phyloP scores from a whole-genome alignment of 176 grass and related monocot species.

The Elaeis guineensis region DNA sequence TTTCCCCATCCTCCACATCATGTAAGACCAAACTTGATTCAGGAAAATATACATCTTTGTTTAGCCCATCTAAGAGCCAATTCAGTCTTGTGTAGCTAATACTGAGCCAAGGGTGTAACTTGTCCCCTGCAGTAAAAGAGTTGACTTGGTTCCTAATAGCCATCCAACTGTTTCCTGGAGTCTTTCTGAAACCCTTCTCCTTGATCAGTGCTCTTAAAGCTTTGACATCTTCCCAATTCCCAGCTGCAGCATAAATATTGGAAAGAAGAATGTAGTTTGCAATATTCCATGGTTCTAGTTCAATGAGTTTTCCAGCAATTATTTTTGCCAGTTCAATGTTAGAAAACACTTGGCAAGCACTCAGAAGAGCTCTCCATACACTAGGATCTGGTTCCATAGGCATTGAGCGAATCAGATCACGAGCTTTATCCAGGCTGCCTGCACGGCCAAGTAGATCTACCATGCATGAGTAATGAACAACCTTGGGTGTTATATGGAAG shows the following conservation, averaged over 20 bases:
- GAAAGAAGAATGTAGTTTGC: constrained; percentile 24
- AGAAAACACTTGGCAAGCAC: constrained; percentile 3
- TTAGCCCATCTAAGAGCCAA: too few relatives aligned
- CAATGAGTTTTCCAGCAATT: constrained; percentile 21
- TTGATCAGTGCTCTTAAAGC: constrained; percentile 8
- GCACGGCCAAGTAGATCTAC: constrained; percentile 20
- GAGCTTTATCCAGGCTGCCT: constrained; percentile 13
- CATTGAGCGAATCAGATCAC: constrained; percentile 4
- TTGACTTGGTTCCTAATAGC: constrained; percentile 9
- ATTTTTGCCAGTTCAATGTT: constrained; percentile 17
- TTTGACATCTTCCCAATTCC: constrained; percentile 15
- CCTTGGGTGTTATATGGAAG: constrained; percentile 4
- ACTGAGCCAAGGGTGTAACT: background rate
- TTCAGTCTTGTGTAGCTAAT: too few relatives aligned
- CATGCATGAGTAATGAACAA: constrained; percentile 20
- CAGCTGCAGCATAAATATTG: constrained; percentile 22
- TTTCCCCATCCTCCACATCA: too few relatives aligned
- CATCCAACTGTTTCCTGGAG: constrained; percentile 23
- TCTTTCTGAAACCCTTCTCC: constrained; percentile 16
- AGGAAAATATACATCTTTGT: too few relatives aligned
- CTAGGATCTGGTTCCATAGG: constrained; percentile 15
- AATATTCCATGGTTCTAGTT: constrained; percentile 21
- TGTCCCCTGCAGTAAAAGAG: constrained; percentile 18
- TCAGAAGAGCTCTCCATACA: constrained; percentile 18
- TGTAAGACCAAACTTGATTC: too few relatives aligned